Evolutionary conservation across 2,329 filamentous ascomycete species (phyloP), one percentile per base, ranked within the genome.

Genomic region (Pseudogymnoascus verrucosus): DNA sequence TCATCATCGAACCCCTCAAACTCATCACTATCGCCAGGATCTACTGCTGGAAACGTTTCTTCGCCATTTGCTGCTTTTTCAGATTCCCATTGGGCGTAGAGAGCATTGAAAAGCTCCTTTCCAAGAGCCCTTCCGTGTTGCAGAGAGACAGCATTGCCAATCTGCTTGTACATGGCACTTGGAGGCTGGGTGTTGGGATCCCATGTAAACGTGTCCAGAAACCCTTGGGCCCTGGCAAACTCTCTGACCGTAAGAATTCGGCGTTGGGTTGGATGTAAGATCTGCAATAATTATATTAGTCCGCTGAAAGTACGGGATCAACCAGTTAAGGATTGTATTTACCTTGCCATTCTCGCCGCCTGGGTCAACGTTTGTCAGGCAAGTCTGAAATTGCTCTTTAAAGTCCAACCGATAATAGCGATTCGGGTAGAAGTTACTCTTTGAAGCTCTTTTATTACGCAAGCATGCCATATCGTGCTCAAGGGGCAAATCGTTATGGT

Each of bases 101-200:
- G 16, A 23, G 64, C 57, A 34, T 64, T 57, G 8, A 62, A 34
- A 6, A 69, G 42, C 19, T 37, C 61, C 3, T 54, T 26, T 4
- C 39, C 65, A 26, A 68, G 10, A n/a, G 36, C 37, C n/a, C 23
- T 5, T 16, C 61, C 64, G 4, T 68, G 51, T n/a, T 34, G 31
- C 4, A 57, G 21, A 21, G 67, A 67, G 3, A 69, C 67, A 5
- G 67, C 64, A 42, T 69, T 69, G 0, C 67, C 67, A 5, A 67
- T 65, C 40, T 62, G 61, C 16, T 63, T 37, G 8, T 64, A 36
- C 2, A 66, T 59, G 21, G 65, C 64, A 16, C 14, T n/a, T 5
- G 57, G 16, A 5, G 16, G 37, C 5, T 60, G 37, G 1, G 10
- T 57, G 1, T 65, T 42, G 3, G 65, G 16, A 8, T 67, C 63